These are phyloP conservation scores for Agroathelia rolfsii DNA, from an alignment of 1,284 basidiomycete species.

Conservation along the genomic window DNA sequence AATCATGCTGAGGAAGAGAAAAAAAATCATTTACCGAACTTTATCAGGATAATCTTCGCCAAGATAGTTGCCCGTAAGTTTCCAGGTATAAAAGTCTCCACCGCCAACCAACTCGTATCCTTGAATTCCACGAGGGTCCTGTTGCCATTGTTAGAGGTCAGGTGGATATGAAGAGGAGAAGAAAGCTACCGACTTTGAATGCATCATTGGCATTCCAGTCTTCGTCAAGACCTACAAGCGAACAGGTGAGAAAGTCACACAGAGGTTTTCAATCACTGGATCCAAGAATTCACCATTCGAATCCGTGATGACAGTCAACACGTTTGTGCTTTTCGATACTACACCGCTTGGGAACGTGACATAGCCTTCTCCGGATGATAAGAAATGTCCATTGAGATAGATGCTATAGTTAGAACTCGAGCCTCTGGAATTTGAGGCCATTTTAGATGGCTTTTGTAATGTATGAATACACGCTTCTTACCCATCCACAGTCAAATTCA, in stretches of 20 bases:
- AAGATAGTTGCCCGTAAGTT: slow-evolving; percentile 42
- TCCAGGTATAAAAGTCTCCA: slow-evolving; percentile 2
- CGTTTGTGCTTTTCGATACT: no score
- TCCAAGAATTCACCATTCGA: no score
- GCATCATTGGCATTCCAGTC: slow-evolving; percentile 79
- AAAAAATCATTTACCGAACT: no score
- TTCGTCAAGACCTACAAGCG: slow-evolving; percentile 51
- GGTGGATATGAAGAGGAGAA: neutral
- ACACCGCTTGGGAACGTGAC: no score
- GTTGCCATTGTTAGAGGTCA: slow-evolving; percentile 22
- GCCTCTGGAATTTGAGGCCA: slow-evolving; percentile 1
- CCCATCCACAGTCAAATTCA: slow-evolving; percentile 69
- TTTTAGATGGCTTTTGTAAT: neutral
- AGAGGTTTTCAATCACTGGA: no score
- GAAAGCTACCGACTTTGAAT: slow-evolving; percentile 54
- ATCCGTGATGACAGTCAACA: no score
- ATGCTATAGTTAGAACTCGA: slow-evolving; percentile 5
- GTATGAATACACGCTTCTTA: slow-evolving; percentile 47
- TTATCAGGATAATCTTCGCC: slow-evolving; percentile 48
- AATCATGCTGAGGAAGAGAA: no score
- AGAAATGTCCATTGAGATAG: slow-evolving; percentile 53
- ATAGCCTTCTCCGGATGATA: slow-evolving; percentile 72
- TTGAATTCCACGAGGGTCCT: slow-evolving; percentile 29
- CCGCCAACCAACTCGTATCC: slow-evolving; percentile 5
- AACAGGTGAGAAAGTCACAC: no score